Conservation (phyloP, 352 stramenopile species). For the Pythium sukuiense region DNA sequence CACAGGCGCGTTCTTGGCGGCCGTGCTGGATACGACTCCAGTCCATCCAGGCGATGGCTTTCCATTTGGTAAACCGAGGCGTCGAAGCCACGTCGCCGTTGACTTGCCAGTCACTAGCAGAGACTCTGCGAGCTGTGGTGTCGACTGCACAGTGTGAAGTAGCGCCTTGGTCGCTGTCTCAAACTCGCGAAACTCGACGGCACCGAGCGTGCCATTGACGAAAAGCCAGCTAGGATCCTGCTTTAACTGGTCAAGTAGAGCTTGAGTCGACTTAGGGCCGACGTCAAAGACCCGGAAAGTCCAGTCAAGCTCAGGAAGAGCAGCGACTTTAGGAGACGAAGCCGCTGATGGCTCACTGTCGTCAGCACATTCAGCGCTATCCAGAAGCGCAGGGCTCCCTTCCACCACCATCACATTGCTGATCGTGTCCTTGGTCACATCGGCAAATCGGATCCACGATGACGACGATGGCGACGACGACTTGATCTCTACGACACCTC, state of each 20-base stretch:
- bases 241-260: conserved; percentile 29
- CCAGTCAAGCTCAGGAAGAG: conserved; percentile 45
- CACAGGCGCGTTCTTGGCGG: conserved; percentile 35
- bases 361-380: background rate
- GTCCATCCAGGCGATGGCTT: background rate
- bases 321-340: background rate
- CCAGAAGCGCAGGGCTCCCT: conserved; percentile 21
- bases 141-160: conserved; percentile 13
- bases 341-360: background rate
- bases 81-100: conserved; percentile 20
- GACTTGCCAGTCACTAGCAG: conserved; percentile 17
- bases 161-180: conserved; percentile 38
- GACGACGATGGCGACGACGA: background rate
- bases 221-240: conserved; percentile 30
- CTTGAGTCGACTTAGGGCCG: conserved; percentile 44
- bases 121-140: background rate
- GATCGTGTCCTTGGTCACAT: conserved; percentile 14
- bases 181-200: conserved; percentile 58
- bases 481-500: conserved; percentile 7
- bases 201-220: conserved; percentile 51
- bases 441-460: conserved; percentile 18
- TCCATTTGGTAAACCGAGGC: background rate
- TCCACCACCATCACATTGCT: background rate
- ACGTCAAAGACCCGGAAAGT: conserved; percentile 63
- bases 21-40: conserved; percentile 26